phyloP scores from a whole-genome alignment of 345 rosid genomes.

The Anacardium occidentale region DNA sequence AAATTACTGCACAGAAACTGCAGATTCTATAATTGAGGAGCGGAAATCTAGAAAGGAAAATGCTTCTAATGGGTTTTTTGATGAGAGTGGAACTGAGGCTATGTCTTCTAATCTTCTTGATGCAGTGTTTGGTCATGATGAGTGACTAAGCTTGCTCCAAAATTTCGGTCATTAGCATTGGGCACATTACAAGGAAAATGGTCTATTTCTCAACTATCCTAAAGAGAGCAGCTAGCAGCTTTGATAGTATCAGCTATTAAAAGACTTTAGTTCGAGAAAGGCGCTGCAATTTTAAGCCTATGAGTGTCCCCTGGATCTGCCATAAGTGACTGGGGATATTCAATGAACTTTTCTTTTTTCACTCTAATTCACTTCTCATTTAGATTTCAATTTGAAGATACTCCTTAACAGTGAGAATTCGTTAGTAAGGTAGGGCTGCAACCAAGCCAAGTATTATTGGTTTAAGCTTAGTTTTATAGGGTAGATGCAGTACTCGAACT shows the following conservation, averaged over 20 bases:
- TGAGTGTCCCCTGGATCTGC: neutral
- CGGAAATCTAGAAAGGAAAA: slow-evolving; percentile 60
- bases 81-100: slow-evolving; percentile 42
- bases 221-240: slow-evolving; percentile 16
- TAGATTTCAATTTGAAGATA: neutral
- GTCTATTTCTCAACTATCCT: slow-evolving; percentile 1
- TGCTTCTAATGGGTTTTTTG: slow-evolving; percentile 60
- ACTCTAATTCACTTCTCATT: neutral
- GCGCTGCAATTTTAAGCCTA: neutral
- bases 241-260: neutral
- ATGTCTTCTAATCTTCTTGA: slow-evolving; percentile 57
- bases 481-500: too few relatives aligned
- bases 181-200: neutral
- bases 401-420: too few relatives aligned
- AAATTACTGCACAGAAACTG: slow-evolving; percentile 60
- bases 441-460: too few relatives aligned
- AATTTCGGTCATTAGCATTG: slow-evolving; percentile 5
- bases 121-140: slow-evolving; percentile 51
- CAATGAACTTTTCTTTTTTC: neutral
- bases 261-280: too few relatives aligned
- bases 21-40: slow-evolving; percentile 64
- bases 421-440: too few relatives aligned
- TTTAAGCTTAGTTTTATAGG: too few relatives aligned
- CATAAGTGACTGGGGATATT: neutral
- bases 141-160: slow-evolving; percentile 13